Percentiles rank a stretch among this genome's conserved stretches.
phyloP scores from a whole-genome alignment of 306 rosid genomes.

The Hippophae tibetana region DNA sequence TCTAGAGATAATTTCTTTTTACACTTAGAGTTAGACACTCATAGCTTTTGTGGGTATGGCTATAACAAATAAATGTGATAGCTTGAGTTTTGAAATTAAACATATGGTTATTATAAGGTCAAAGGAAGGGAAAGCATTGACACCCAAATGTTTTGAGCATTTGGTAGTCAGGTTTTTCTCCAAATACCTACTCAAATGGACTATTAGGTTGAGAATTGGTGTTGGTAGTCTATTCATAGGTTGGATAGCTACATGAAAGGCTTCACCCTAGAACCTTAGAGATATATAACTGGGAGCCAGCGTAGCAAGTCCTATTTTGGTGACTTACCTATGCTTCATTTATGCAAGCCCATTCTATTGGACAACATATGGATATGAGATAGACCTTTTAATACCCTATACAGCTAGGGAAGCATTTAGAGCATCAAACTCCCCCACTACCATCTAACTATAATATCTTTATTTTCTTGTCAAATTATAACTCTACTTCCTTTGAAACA shows the following conservation, averaged over 20 bases:
- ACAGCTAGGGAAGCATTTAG: not conserved
- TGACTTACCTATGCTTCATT: not conserved
- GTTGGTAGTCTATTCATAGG: not conserved
- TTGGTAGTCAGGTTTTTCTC: too few relatives aligned
- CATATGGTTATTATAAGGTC: not conserved
- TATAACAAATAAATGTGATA: not conserved
- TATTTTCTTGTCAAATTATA: too few relatives aligned
- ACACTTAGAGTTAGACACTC: not conserved
- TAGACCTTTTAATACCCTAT: not conserved
- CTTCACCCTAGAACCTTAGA: not conserved
- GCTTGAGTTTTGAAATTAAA: not conserved
- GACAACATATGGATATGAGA: not conserved
- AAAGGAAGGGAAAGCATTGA: not conserved
- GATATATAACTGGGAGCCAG: not conserved
- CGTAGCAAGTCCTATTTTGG: not conserved
- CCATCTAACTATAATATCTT: not conserved
- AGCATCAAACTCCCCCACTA: not conserved
- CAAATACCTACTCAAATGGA: not conserved
- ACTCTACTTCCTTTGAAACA: not conserved
- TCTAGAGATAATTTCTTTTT: too few relatives aligned
- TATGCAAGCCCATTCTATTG: not conserved
- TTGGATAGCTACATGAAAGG: not conserved
- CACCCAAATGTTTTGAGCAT: not conserved
- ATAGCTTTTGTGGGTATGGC: not conserved
- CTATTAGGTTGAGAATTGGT: not conserved